A percentile compares a stretch with the other conserved stretches of the same genome.
phyloP scores from a whole-genome alignment of 805 yeast species.

The Wickerhamiella galacta region DNA sequence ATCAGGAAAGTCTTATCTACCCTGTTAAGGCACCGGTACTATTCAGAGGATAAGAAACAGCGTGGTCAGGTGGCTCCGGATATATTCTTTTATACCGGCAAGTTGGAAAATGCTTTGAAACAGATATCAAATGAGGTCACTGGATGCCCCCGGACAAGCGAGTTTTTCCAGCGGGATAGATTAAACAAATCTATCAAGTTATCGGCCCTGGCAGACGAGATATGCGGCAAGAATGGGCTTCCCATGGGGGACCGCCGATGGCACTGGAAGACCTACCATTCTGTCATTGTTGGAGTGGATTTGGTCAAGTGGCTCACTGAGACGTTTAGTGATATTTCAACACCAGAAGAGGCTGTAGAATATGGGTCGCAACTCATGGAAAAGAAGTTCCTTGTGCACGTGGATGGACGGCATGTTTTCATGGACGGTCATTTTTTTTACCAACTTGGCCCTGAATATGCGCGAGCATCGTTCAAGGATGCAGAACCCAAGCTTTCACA shows the following conservation, averaged over 20 bases:
- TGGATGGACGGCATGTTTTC: constrained; percentile 65
- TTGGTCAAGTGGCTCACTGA: constrained; percentile 74
- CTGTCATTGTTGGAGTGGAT: constrained; percentile 74
- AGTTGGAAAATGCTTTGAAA: constrained; percentile 46
- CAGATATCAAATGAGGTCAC: constrained; percentile 30
- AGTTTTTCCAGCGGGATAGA: constrained; percentile 11
- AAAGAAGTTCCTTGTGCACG: constrained; percentile 59
- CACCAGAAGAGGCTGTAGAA: constrained; percentile 65
- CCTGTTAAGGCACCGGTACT: constrained; percentile 10
- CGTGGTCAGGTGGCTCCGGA: not conserved
- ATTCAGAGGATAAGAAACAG: constrained; percentile 3
- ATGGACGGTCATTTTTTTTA: constrained; percentile 90
- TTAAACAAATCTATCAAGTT: constrained; percentile 27
- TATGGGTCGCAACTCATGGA: constrained; percentile 71
- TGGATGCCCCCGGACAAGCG: not conserved
- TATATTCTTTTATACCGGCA: constrained; percentile 70
- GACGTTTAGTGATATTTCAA: constrained; percentile 59
- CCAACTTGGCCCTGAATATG: constrained; percentile 42
- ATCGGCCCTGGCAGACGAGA: constrained; percentile 38
- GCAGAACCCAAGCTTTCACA: too few relatives aligned
- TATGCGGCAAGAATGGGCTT: constrained; percentile 49
- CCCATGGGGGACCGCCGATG: constrained; percentile 65
- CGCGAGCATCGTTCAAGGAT: too few relatives aligned
- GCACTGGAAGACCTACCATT: constrained; percentile 69
- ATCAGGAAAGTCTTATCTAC: constrained; percentile 21